Evolutionary conservation across 2,329 filamentous ascomycete species (phyloP).

Genomic region (Aspergillus pseudonomiae): DNA sequence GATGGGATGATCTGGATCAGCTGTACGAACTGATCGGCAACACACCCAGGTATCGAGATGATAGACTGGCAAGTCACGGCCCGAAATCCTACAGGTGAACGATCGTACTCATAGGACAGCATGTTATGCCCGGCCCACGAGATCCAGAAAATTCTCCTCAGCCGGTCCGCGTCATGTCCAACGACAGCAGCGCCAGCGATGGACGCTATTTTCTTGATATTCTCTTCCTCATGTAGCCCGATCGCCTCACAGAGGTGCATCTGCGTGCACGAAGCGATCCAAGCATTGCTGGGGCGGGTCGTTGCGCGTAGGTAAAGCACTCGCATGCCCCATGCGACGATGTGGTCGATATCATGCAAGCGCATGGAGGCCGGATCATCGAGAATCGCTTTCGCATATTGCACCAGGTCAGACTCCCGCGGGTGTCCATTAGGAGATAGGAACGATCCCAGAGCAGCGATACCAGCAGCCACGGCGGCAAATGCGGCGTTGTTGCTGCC

Average conservation of each 20-base stretch:
- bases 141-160: constrained; percentile 38
- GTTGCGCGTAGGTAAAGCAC: constrained; percentile 35
- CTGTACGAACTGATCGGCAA: constrained; percentile 34
- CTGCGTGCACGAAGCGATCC: constrained; percentile 34
- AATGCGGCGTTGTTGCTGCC: constrained; percentile 25
- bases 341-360: constrained; percentile 28
- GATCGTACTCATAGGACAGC: constrained; percentile 37
- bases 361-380: constrained; percentile 35
- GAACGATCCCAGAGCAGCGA: constrained; percentile 33
- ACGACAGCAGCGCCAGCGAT: constrained; percentile 20
- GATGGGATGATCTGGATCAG: constrained; percentile 32
- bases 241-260: constrained; percentile 36
- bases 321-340: constrained; percentile 35
- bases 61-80: constrained; percentile 30
- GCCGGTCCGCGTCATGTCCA: constrained; percentile 35
- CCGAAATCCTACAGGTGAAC: constrained; percentile 29
- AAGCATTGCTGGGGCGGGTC: constrained; percentile 34
- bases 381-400: constrained; percentile 36
- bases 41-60: constrained; percentile 21
- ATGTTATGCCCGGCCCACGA: constrained; percentile 36
- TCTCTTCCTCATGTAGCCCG: constrained; percentile 33
- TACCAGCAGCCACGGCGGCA: constrained; percentile 32
- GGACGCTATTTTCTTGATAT: constrained; percentile 31
- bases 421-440: constrained; percentile 27
- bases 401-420: constrained; percentile 32